These are phyloP conservation scores for Yueomyces sp. DNA, from an alignment of 805 yeast genomes.

Conservation along the genomic window DNA sequence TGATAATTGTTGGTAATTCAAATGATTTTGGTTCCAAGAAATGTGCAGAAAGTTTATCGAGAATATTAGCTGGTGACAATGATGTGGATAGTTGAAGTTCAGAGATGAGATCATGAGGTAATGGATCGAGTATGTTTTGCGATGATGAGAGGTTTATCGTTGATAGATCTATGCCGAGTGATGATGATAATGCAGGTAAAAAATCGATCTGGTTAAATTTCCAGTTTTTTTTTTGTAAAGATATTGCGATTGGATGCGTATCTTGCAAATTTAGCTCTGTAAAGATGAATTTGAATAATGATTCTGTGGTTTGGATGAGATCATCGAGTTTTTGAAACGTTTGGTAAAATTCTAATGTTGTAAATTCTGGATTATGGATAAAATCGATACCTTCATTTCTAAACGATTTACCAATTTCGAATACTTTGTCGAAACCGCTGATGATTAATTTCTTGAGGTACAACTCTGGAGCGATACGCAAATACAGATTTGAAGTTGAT, in stretches of 20 bases:
- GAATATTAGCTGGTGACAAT: conserved; percentile 31
- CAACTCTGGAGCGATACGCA: conserved; percentile 89
- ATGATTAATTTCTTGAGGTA: conserved; percentile 81
- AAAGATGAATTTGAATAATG: not conserved
- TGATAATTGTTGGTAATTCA: conserved; percentile 52
- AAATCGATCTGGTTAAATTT: conserved; percentile 21
- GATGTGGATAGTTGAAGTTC: conserved; percentile 15
- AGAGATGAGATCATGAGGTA: not conserved
- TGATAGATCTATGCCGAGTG: conserved; percentile 23
- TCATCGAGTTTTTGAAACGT: conserved; percentile 32
- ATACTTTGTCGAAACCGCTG: conserved; percentile 76
- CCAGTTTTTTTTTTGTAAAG: conserved; percentile 9
- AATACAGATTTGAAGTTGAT: conserved; percentile 30
- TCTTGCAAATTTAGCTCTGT: not conserved
- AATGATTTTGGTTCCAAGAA: conserved; percentile 55
- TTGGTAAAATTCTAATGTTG: conserved; percentile 81
- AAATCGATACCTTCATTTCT: conserved; percentile 89
- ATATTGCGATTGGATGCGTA: conserved; percentile 1
- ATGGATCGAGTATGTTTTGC: conserved; percentile 8
- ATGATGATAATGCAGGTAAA: conserved; percentile 16
- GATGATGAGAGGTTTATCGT: not conserved
- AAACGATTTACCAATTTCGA: conserved; percentile 74
- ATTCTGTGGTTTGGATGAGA: not conserved
- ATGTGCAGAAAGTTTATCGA: conserved; percentile 48
- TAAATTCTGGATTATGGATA: conserved; percentile 90